Evolutionary conservation across 1,139 yeast species (phyloP), one percentile per base, ranked within the genome.

Genomic region (Casaregolazyma lundiana): DNA sequence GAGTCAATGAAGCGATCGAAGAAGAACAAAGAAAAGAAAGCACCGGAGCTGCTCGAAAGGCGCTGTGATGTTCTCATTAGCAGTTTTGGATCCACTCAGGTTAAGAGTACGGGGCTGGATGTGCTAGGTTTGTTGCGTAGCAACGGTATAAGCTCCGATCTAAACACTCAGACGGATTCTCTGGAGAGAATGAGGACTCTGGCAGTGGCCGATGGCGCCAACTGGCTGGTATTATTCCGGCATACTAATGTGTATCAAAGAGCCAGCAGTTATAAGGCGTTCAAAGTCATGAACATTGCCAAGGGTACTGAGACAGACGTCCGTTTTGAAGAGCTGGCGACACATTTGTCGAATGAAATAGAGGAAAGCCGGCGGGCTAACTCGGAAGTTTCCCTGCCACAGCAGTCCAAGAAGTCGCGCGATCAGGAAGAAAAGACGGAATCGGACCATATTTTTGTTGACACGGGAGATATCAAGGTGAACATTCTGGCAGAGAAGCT

Each of bases 21-120:
- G 29, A 42, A 35, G 9, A 17, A 15, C 20, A 29, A 35, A 13
- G 52, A 55, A 34, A 56, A 54, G 44, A 29, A 44, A 41, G 53
- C 62, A 52, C 38, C 44, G 41, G 45, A 52, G 47, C 43, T 41
- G 37, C 43, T 49, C 18, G 49, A 49, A 20, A 55, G 68, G 2
- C 71, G 95, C 52, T 89, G 96, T 64, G 92, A 88, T 57, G 95
- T 89, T 1, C 64, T 90, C 35, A 78, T 92, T 3, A 76, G 92
- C 0, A 77, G 90, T 52, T 75, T 84, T 48, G 74, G 76, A 38
- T 76, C 80, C 7, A 43, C 60, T 13, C 65, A 60, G 18, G 56
- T 64, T 20, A 73, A 73, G 32, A 78, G 80, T 1, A 68, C 77
- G 45, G 92, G 92, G 1, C 75, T 80, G 30, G 83, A 78, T 40